A percentile compares a stretch with the other conserved stretches of the same genome.
These are phyloP conservation scores for Leptodontidium sp. DNA, from an alignment of 2,329 filamentous ascomycete species.

Conservation along the genomic window DNA sequence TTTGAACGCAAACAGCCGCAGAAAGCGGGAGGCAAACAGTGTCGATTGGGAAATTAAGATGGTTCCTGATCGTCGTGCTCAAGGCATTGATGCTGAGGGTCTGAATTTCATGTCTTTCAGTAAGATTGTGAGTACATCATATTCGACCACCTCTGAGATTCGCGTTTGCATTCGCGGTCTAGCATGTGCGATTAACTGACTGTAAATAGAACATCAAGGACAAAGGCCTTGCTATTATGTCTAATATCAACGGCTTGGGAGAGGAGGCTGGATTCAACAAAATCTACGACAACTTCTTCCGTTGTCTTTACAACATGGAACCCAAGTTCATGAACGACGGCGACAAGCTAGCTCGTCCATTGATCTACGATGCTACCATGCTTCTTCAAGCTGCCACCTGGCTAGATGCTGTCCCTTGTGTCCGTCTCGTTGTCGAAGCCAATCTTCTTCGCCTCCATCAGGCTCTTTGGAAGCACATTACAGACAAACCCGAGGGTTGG, in stretches of 20 bases:
- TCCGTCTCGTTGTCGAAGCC: constrained; percentile 39
- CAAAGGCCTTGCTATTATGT: neutral
- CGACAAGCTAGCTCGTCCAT: constrained; percentile 12
- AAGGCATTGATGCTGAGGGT: constrained; percentile 28
- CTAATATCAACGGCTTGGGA: constrained; percentile 31
- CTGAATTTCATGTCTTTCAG: constrained; percentile 37
- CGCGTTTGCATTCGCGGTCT: neutral
- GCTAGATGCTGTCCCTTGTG: constrained; percentile 30
- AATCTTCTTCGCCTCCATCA: constrained; percentile 40
- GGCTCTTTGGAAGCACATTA: constrained; percentile 41
- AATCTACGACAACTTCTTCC: constrained; percentile 45
- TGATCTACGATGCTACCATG: constrained; percentile 34
- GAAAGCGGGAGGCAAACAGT: constrained; percentile 27
- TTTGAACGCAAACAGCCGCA: constrained; percentile 30
- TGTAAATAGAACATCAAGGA: neutral
- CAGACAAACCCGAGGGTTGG: constrained; percentile 36
- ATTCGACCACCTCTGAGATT: neutral
- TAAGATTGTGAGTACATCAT: constrained; percentile 36
- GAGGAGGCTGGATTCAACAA: constrained; percentile 30
- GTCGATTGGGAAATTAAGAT: constrained; percentile 40
- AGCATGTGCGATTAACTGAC: neutral
- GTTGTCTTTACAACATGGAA: constrained; percentile 36
- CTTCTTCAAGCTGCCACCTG: constrained; percentile 40
- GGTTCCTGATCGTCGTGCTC: constrained; percentile 24
- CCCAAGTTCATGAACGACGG: constrained; percentile 30